Percentiles rank a stretch among this genome's conserved stretches.
Evolutionary conservation across 2,329 filamentous ascomycete species (phyloP).

Genomic region (Aspergillus aculeatus): DNA sequence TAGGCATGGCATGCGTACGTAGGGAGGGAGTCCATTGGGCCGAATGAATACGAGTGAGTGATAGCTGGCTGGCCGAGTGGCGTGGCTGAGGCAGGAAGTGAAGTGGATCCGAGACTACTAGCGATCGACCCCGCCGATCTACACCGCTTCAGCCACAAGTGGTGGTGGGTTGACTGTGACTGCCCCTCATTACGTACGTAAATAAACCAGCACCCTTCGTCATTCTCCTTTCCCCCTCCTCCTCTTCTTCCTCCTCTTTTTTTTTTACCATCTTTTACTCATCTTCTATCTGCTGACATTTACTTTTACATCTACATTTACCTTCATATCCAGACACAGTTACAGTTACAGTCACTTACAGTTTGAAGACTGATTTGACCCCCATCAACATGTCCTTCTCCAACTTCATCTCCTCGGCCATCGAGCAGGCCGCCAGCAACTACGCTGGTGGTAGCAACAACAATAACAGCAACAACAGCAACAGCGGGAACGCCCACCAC

Average conservation of each 20-base stretch:
- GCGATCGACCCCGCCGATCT: background rate
- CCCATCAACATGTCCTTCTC: conserved; percentile 26
- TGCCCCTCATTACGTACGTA: conserved; percentile 1
- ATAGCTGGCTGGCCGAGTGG: background rate
- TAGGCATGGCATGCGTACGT: background rate
- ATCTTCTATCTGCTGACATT: background rate
- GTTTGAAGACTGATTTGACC: background rate
- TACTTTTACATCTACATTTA: background rate
- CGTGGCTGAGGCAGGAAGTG: background rate
- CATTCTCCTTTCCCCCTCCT: background rate
- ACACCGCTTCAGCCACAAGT: background rate
- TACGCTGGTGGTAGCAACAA: conserved; percentile 6
- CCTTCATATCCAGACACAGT: background rate
- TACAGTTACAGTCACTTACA: background rate
- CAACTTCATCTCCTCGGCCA: conserved; percentile 16
- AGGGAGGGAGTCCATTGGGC: too few species aligned
- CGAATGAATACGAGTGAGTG: background rate
- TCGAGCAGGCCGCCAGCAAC: conserved; percentile 15
- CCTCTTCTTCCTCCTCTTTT: background rate
- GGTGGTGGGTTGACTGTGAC: background rate
- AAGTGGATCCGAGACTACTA: too few species aligned
- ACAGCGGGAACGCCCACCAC: background rate
- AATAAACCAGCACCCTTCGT: conserved; percentile 4
- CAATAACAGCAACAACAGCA: background rate
- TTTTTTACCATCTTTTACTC: background rate